These are phyloP conservation scores for Heliosperma pusillum DNA, from an alignment of 148 eudicot genomes.

Conservation along the genomic window DNA sequence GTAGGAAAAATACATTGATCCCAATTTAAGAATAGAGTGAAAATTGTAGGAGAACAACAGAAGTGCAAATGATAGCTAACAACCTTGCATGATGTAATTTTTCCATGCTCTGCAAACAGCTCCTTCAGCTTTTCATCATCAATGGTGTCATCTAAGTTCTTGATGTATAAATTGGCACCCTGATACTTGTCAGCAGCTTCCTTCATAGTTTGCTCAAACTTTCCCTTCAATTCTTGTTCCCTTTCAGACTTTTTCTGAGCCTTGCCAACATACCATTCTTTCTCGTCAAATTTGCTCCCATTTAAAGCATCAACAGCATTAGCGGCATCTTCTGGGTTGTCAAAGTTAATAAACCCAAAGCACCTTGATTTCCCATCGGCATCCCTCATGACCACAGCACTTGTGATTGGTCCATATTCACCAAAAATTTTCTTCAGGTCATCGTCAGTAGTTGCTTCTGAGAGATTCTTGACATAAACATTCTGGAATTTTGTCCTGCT, in stretches of 20 bases:
- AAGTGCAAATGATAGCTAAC: background rate
- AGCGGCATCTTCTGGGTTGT: conserved; percentile 43
- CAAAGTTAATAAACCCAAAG: conserved; percentile 49
- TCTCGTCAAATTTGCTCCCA: conserved; percentile 37
- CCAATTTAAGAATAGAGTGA: background rate
- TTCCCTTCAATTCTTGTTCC: conserved; percentile 35
- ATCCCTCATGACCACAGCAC: conserved; percentile 42
- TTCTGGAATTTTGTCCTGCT: conserved; percentile 34
- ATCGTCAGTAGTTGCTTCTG: conserved; percentile 36
- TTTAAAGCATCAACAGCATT: conserved; percentile 38
- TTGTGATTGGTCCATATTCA: conserved; percentile 35
- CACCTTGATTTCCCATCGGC: conserved; percentile 40
- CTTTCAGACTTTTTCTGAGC: conserved; percentile 48
- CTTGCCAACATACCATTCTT: conserved; percentile 45
- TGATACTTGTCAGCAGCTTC: conserved; percentile 38
- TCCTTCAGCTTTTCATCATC: conserved; percentile 88
- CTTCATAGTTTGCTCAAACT: conserved; percentile 36
- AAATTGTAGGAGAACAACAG: background rate
- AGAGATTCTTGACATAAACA: conserved; percentile 40
- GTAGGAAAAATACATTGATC: background rate
- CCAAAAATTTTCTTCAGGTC: conserved; percentile 39
- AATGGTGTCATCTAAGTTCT: conserved; percentile 62
- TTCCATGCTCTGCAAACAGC: conserved; percentile 64
- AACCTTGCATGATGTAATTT: conserved; percentile 79
- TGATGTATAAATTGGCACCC: conserved; percentile 40